These are phyloP conservation scores for Moesziomyces globuligerus DNA, from an alignment of 1,284 basidiomycete species.

Conservation along the genomic window DNA sequence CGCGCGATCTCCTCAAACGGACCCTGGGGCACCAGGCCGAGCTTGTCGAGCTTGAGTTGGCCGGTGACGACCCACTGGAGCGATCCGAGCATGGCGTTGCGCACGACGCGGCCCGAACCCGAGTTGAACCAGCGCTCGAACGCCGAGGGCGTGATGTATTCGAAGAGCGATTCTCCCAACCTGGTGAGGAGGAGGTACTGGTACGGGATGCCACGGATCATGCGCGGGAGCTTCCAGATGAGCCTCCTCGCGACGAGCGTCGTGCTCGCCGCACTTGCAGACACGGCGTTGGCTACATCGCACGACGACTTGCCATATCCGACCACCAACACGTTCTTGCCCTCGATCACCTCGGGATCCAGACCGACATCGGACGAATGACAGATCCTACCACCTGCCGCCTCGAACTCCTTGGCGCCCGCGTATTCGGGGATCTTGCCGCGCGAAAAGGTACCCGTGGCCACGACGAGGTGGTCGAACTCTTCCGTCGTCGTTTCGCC, in stretches of 20 bases:
- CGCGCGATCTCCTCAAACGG: conserved; percentile 57
- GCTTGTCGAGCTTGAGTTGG: conserved; percentile 43
- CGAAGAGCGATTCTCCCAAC: conserved; percentile 54
- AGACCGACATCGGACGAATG: conserved; percentile 48
- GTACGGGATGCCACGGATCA: conserved; percentile 50
- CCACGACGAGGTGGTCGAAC: conserved; percentile 48
- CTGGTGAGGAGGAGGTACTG: conserved; percentile 56
- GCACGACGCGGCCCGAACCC: conserved; percentile 32
- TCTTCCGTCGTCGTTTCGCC: conserved; percentile 3
- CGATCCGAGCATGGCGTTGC: conserved; percentile 50
- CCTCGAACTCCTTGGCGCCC: conserved; percentile 39
- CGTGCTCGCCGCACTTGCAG: conserved; percentile 25
- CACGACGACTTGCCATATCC: conserved; percentile 61
- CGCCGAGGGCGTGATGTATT: conserved; percentile 48
- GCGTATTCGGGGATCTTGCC: conserved; percentile 51
- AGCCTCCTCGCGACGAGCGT: conserved; percentile 56
- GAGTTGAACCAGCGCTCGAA: conserved; percentile 46
- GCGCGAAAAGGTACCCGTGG: conserved; percentile 52
- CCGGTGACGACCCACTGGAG: conserved; percentile 43
- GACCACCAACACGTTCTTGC: conserved; percentile 50
- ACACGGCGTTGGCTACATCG: conserved; percentile 55
- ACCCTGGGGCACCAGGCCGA: conserved; percentile 46
- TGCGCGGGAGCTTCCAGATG: conserved; percentile 59
- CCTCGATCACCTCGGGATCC: conserved; percentile 26
- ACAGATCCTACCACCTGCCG: conserved; percentile 45